These are phyloP conservation scores for Triglochin maritima DNA, from an alignment of 106 monocot species.

Conservation along the genomic window DNA sequence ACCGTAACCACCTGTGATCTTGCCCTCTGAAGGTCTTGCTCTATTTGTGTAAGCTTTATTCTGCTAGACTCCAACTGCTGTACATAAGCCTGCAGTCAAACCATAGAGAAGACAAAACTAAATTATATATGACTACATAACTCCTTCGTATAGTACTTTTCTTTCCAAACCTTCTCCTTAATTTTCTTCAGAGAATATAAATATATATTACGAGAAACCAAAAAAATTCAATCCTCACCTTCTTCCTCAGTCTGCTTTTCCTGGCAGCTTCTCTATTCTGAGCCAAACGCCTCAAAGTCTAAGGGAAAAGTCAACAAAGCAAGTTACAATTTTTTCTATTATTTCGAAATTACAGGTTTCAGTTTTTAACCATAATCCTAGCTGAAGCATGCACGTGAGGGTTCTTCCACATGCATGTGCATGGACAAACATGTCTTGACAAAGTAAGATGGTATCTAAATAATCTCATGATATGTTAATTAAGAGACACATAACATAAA, in stretches of 20 bases:
- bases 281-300: constrained; percentile 60
- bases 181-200: not conserved
- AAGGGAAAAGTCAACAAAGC: not conserved
- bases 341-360: not conserved
- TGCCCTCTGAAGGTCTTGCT: constrained; percentile 67
- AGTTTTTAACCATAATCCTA: not conserved
- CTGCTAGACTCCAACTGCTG: constrained; percentile 64
- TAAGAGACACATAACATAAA: too few species aligned
- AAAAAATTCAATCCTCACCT: constrained; percentile 21
- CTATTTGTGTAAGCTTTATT: constrained; percentile 55
- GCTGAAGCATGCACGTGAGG: too few species aligned
- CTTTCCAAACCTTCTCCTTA: too few species aligned
- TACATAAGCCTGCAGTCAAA: constrained; percentile 52
- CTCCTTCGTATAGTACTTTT: too few species aligned
- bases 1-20: constrained; percentile 52
- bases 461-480: too few species aligned
- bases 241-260: constrained; percentile 69
- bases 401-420: too few species aligned
- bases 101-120: not conserved
- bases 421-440: too few species aligned
- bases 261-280: constrained; percentile 76
- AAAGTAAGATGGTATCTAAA: too few species aligned
- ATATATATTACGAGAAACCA: not conserved
- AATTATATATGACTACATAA: not conserved
- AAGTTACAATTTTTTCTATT: not conserved